Evolutionary conservation across 2,329 filamentous ascomycete genomes (phyloP).

Genomic region (Apiospora kogelbergensis): DNA sequence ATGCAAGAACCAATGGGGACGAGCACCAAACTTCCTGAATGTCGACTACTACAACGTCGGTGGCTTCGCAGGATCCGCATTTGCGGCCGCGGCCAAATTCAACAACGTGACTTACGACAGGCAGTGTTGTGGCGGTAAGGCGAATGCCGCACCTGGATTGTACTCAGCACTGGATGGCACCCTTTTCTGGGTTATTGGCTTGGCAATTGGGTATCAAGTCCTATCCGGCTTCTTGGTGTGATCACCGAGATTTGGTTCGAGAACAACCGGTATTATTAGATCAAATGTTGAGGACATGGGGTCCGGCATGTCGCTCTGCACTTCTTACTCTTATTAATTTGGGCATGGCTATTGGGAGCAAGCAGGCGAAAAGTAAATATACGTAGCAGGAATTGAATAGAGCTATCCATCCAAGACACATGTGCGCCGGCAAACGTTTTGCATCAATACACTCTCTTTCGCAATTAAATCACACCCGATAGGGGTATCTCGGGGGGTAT

Average conservation of each 20-base stretch:
- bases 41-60: constrained; percentile 85
- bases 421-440: neutral
- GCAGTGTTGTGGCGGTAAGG: constrained; percentile 53
- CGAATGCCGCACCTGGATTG: constrained; percentile 18
- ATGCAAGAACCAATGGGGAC: constrained; percentile 62
- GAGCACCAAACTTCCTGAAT: constrained; percentile 74
- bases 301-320: neutral
- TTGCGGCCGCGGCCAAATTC: constrained; percentile 67
- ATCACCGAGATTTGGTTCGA: neutral
- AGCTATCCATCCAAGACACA: neutral
- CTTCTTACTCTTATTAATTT: neutral
- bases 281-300: neutral
- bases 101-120: constrained; percentile 72
- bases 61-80: constrained; percentile 67
- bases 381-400: neutral
- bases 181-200: neutral
- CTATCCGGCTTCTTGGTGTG: neutral
- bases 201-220: constrained; percentile 2
- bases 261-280: neutral
- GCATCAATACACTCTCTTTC: neutral
- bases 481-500: neutral
- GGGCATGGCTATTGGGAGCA: neutral
- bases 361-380: neutral
- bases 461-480: neutral
- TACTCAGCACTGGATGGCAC: neutral